phyloP scores from a whole-genome alignment of 768 basidiomycete species.

The Termitomyces bulborhizus region DNA sequence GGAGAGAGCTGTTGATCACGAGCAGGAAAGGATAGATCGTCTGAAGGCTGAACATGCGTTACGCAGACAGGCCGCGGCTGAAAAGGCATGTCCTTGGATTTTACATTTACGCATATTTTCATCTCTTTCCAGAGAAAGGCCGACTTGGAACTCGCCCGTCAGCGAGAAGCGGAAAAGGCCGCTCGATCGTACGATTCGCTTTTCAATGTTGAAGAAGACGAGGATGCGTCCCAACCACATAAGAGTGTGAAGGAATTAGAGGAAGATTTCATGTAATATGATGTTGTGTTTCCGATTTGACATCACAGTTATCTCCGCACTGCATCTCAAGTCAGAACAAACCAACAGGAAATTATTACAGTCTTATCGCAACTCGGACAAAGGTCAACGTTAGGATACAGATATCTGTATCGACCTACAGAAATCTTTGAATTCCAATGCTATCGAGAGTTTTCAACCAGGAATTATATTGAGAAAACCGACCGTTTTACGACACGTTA shows the following conservation, averaged over 20 bases:
- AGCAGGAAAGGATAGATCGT: constrained; percentile 79
- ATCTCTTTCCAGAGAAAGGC: constrained; percentile 57
- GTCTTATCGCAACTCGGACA: too few species aligned
- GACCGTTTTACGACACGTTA: too few species aligned
- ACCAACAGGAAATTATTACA: too few species aligned
- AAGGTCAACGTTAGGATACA: too few species aligned
- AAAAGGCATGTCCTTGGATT: constrained; percentile 43
- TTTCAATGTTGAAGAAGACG: constrained; percentile 62
- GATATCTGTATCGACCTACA: too few species aligned
- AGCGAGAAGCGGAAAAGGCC: constrained; percentile 81
- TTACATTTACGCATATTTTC: neutral
- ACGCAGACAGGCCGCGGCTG: constrained; percentile 55
- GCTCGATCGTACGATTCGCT: constrained; percentile 82
- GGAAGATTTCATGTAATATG: constrained; percentile 80
- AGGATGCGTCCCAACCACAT: constrained; percentile 34
- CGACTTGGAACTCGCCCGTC: constrained; percentile 66
- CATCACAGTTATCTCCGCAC: neutral
- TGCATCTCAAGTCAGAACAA: too few species aligned
- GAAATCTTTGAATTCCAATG: neutral
- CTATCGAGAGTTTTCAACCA: neutral
- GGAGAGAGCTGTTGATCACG: constrained; percentile 83
- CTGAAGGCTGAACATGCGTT: constrained; percentile 68
- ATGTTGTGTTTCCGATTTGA: neutral
- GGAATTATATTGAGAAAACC: too few species aligned
- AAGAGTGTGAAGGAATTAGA: constrained; percentile 72